These are phyloP conservation scores for Epichloe festucae DNA, from an alignment of 2,329 filamentous ascomycete genomes.

Conservation along the genomic window DNA sequence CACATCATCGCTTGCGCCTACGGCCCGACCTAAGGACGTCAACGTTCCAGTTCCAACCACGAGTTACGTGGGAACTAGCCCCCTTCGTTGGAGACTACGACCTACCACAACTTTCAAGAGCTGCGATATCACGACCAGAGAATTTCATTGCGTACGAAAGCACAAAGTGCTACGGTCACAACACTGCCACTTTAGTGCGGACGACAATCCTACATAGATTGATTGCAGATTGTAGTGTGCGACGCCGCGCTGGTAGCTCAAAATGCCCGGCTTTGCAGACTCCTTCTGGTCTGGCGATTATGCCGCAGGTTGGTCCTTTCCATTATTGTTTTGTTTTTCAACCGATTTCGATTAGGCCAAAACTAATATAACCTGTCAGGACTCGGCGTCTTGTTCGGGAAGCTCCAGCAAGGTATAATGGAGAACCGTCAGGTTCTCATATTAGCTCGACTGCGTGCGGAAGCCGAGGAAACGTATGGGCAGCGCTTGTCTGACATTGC, in stretches of 20 bases:
- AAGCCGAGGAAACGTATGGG: constrained; percentile 86
- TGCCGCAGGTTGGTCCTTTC: constrained; percentile 57
- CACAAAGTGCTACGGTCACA: background rate
- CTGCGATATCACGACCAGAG: no score
- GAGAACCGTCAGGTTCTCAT: constrained; percentile 92
- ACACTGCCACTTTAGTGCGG: background rate
- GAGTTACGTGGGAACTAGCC: background rate
- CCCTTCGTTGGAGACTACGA: background rate
- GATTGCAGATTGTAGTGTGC: background rate
- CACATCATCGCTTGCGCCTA: background rate
- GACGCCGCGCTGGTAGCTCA: constrained; percentile 16
- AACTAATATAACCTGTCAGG: constrained; percentile 31
- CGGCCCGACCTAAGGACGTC: background rate
- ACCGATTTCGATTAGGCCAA: background rate
- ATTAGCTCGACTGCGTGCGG: constrained; percentile 84
- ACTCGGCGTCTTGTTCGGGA: constrained; percentile 85
- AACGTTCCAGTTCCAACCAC: background rate
- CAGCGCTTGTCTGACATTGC: constrained; percentile 70
- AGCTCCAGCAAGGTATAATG: constrained; percentile 89
- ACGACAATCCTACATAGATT: background rate
- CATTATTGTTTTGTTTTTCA: background rate
- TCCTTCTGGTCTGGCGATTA: constrained; percentile 99
- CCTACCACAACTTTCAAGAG: background rate
- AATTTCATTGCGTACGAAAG: background rate
- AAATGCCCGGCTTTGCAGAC: constrained; percentile 81